Evolutionary conservation across 106 monocot species (phyloP).

Genomic region (Apostasia ramifera): DNA sequence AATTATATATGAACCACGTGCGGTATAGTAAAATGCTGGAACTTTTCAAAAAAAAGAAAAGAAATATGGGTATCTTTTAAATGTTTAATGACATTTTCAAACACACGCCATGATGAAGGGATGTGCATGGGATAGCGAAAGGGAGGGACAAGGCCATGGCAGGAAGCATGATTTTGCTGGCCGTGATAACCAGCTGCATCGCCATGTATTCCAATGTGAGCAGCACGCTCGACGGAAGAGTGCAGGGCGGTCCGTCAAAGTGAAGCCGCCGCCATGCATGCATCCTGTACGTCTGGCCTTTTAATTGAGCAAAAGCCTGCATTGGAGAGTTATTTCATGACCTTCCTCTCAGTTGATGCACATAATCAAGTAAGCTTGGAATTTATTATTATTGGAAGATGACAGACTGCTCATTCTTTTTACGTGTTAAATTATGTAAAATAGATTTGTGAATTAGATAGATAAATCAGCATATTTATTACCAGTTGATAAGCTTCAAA

Average conservation of each 20-base stretch:
- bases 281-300: no score
- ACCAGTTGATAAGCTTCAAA: no score
- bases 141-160: constrained; percentile 52
- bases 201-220: constrained; percentile 57
- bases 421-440: no score
- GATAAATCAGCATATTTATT: no score
- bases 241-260: background rate
- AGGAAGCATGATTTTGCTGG: constrained; percentile 54
- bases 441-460: no score
- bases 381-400: no score
- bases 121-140: constrained; percentile 61
- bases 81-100: background rate
- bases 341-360: no score
- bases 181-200: constrained; percentile 55
- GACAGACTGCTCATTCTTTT: no score
- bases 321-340: no score
- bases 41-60: background rate
- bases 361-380: no score
- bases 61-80: background rate
- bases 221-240: background rate
- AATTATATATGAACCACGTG: background rate
- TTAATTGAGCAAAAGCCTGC: no score
- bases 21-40: background rate
- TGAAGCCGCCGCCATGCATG: no score
- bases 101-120: constrained; percentile 22